Evolutionary conservation across 352 stramenopile genomes (phyloP).

Genomic region (Lagenidium sp.): DNA sequence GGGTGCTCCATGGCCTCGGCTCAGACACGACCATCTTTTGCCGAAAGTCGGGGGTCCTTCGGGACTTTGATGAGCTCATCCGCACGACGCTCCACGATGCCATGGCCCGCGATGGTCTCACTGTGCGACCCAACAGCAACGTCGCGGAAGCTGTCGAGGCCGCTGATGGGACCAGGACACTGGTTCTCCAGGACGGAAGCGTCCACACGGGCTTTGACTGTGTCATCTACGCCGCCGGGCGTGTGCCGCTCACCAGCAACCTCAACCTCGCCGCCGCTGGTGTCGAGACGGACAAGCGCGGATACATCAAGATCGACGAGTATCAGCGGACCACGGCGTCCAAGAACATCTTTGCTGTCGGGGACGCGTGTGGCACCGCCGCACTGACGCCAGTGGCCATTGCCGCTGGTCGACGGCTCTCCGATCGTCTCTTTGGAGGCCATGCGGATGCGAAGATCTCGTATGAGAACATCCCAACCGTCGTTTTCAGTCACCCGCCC

Average conservation of each 20-base stretch:
- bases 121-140: slow-evolving; percentile 34
- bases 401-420: slow-evolving; percentile 68
- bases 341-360: slow-evolving; percentile 73
- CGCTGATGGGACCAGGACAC: slow-evolving; percentile 42
- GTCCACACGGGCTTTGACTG: slow-evolving; percentile 51
- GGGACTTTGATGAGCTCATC: slow-evolving; percentile 79
- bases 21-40: slow-evolving; percentile 88
- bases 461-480: slow-evolving; percentile 92
- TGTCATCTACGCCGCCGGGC: slow-evolving; percentile 83
- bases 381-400: slow-evolving; percentile 85
- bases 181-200: slow-evolving; percentile 33
- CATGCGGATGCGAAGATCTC: slow-evolving; percentile 40
- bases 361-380: slow-evolving; percentile 53
- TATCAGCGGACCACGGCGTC: slow-evolving; percentile 84
- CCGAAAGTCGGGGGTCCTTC: slow-evolving; percentile 77
- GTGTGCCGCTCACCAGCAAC: slow-evolving; percentile 28
- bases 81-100: slow-evolving; percentile 44
- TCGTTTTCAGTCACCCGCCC: slow-evolving; percentile 94
- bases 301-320: slow-evolving; percentile 84
- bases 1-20: slow-evolving; percentile 91
- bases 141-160: slow-evolving; percentile 27
- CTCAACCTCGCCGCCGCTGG: slow-evolving; percentile 69
- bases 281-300: slow-evolving; percentile 44
- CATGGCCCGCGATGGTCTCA: slow-evolving; percentile 43
- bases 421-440: slow-evolving; percentile 85